Conservation (phyloP, 2,329 filamentous ascomycete genomes). For the Penicillium sp. region DNA sequence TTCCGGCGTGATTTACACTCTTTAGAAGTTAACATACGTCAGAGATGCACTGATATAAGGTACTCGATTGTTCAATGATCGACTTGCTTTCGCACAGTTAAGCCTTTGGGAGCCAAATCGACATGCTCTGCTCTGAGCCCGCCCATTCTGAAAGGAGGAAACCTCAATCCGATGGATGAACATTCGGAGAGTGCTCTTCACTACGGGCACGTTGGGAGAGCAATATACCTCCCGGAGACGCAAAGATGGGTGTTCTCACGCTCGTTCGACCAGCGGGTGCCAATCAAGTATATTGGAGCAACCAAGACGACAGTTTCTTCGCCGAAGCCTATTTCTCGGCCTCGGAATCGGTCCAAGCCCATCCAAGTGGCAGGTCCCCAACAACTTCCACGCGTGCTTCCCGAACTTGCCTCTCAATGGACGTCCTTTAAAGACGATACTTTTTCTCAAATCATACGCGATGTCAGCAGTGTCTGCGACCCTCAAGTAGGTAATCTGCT, state of each 20-base stretch:
- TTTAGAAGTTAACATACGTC: not conserved
- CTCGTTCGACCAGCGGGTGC: conserved; percentile 20
- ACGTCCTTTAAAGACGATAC: conserved; percentile 25
- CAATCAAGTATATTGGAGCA: conserved; percentile 28
- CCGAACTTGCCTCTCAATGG: conserved; percentile 33
- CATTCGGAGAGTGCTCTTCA: conserved; percentile 44
- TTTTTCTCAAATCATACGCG: conserved; percentile 28
- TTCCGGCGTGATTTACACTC: not conserved
- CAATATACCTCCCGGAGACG: conserved; percentile 45
- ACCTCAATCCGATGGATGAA: conserved; percentile 54
- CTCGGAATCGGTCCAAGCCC: conserved; percentile 3
- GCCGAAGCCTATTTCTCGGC: conserved; percentile 11
- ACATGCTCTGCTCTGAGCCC: conserved; percentile 26
- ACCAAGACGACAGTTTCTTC: conserved; percentile 24
- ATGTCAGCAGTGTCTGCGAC: conserved; percentile 27
- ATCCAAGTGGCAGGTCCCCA: conserved; percentile 16
- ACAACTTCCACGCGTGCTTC: conserved; percentile 25
- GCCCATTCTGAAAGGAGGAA: conserved; percentile 24
- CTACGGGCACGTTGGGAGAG: conserved; percentile 53
- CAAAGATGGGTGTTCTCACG: conserved; percentile 47
- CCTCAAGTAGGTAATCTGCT: conserved; percentile 39
- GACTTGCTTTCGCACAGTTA: not conserved
- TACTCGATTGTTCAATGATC: not conserved
- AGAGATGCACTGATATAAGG: not conserved
- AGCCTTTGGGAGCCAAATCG: conserved; percentile 10